phyloP scores from a whole-genome alignment of 2,329 filamentous ascomycete species.

The Pseudocercospora crystallina region DNA sequence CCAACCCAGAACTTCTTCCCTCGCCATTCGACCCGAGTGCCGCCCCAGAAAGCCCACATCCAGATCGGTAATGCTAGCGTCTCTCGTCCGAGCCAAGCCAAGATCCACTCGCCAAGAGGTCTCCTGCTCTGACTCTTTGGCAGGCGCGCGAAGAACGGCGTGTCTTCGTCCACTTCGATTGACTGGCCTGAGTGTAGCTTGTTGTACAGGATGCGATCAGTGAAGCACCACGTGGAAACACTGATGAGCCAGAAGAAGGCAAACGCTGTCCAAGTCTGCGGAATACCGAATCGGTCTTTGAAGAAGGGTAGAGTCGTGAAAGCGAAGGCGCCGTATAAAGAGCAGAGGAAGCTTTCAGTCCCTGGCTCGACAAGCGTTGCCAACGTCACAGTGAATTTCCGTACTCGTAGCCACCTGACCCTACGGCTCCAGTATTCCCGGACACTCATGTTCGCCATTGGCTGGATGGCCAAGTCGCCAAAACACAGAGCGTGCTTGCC shows the following conservation, averaged over 20 bases:
- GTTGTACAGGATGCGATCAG: slow-evolving; percentile 73
- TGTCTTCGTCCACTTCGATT: slow-evolving; percentile 68
- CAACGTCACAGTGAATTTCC: slow-evolving; percentile 87
- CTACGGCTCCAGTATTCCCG: slow-evolving; percentile 75
- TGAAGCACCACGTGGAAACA: slow-evolving; percentile 67
- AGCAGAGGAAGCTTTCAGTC: slow-evolving; percentile 84
- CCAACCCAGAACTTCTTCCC: slow-evolving; percentile 79
- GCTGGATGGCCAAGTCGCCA: slow-evolving; percentile 86
- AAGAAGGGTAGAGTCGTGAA: slow-evolving; percentile 71
- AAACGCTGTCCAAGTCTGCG: slow-evolving; percentile 69
- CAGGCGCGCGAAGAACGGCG: slow-evolving; percentile 68
- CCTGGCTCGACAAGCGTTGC: slow-evolving; percentile 92
- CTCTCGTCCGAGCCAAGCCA: slow-evolving; percentile 84
- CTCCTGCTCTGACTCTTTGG: slow-evolving; percentile 51
- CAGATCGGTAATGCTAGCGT: slow-evolving; percentile 82
- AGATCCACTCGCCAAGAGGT: slow-evolving; percentile 68
- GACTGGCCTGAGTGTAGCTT: slow-evolving; percentile 72
- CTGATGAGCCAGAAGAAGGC: slow-evolving; percentile 63
- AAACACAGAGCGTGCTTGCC: slow-evolving; percentile 80
- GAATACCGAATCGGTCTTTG: slow-evolving; percentile 51
- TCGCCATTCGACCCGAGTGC: slow-evolving; percentile 82
- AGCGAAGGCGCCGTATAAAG: slow-evolving; percentile 74
- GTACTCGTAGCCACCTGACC: slow-evolving; percentile 84
- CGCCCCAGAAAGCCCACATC: slow-evolving; percentile 85
- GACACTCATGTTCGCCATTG: slow-evolving; percentile 78